Percentiles rank a stretch among this genome's conserved stretches.
Evolutionary conservation across 441 rosid genomes (phyloP).

Genomic region (Theobroma grandiflorum): DNA sequence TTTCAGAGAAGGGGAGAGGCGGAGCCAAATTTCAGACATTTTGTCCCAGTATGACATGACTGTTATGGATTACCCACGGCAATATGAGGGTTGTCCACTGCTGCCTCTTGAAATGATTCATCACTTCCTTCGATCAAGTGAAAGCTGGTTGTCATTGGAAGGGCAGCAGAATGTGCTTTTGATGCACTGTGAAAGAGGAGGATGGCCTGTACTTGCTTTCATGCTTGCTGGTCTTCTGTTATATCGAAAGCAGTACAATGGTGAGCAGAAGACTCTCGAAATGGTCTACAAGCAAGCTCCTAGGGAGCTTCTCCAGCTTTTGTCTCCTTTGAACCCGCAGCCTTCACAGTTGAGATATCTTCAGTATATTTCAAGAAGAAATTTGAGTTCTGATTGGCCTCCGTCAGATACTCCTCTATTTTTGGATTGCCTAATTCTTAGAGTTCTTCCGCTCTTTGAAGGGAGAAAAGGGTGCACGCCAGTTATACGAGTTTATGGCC

Average conservation of each 20-base stretch:
- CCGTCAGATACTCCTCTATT: conserved; percentile 86
- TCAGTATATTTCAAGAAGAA: conserved; percentile 93
- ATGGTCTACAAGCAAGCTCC: conserved; percentile 98
- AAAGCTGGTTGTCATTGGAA: conserved; percentile 90
- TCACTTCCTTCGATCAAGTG: conserved; percentile 86
- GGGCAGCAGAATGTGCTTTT: conserved; percentile 92
- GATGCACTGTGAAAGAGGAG: conserved; percentile 95
- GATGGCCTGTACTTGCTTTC: conserved; percentile 97
- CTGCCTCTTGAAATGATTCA: conserved; percentile 94
- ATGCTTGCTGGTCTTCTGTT: conserved; percentile 92
- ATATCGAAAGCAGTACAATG: conserved; percentile 82
- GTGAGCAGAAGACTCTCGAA: conserved; percentile 96
- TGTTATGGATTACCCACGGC: conserved; percentile 96
- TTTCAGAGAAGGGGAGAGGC: conserved; percentile 91
- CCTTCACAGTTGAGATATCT: conserved; percentile 97
- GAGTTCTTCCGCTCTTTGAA: conserved; percentile 74
- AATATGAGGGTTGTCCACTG: conserved; percentile 82
- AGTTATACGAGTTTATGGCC: conserved; percentile 80
- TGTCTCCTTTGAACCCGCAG: conserved; percentile 82
- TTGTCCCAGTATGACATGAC: conserved; percentile 92
- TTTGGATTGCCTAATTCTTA: conserved; percentile 82
- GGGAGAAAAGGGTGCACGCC: conserved; percentile 89
- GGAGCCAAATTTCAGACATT: conserved; percentile 84
- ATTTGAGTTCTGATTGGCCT: conserved; percentile 91
- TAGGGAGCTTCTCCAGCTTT: conserved; percentile 76